Evolutionary conservation across 768 basidiomycete species (phyloP).

Genomic region (Leccinum disarticulatum): DNA sequence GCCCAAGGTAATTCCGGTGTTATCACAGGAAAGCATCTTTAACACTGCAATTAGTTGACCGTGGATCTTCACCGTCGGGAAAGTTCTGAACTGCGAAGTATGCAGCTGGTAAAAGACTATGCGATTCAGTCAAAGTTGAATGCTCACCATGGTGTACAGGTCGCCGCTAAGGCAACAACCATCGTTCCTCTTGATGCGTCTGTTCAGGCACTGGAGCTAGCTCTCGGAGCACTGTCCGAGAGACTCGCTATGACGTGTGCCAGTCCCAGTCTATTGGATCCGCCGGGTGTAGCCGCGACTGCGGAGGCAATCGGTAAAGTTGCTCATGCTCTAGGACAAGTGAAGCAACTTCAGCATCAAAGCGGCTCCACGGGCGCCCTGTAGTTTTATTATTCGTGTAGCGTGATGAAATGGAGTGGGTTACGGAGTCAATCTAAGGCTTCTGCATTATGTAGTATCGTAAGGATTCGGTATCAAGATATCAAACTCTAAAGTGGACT

Average conservation of each 20-base stretch:
- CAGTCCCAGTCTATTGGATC: slow-evolving; percentile 42
- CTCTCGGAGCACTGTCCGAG: slow-evolving; percentile 51
- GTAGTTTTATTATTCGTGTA: slow-evolving; percentile 1
- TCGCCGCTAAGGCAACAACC: slow-evolving; percentile 13
- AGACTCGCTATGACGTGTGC: slow-evolving; percentile 48
- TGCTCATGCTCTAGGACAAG: slow-evolving; percentile 56
- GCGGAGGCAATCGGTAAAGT: slow-evolving; percentile 74
- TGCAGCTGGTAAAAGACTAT: slow-evolving; percentile 17
- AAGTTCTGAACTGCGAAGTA: slow-evolving; percentile 16
- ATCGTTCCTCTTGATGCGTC: slow-evolving; percentile 30
- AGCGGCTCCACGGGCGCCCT: slow-evolving; percentile 7
- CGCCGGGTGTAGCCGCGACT: slow-evolving; percentile 48
- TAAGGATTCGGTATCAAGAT: not conserved
- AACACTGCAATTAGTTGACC: slow-evolving; percentile 19
- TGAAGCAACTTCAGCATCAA: slow-evolving; percentile 55
- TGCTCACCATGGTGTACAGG: slow-evolving; percentile 16
- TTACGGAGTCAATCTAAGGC: not conserved
- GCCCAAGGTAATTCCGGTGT: slow-evolving; percentile 25
- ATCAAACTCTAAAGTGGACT: not conserved
- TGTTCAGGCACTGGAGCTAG: slow-evolving; percentile 49
- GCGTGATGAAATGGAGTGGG: slow-evolving; percentile 12
- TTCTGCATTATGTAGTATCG: not conserved
- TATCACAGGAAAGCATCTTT: slow-evolving; percentile 1
- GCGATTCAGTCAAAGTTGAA: not conserved
- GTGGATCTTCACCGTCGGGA: slow-evolving; percentile 17